phyloP scores from a whole-genome alignment of 2,329 filamentous ascomycete species.

The Fusarium begoniae region DNA sequence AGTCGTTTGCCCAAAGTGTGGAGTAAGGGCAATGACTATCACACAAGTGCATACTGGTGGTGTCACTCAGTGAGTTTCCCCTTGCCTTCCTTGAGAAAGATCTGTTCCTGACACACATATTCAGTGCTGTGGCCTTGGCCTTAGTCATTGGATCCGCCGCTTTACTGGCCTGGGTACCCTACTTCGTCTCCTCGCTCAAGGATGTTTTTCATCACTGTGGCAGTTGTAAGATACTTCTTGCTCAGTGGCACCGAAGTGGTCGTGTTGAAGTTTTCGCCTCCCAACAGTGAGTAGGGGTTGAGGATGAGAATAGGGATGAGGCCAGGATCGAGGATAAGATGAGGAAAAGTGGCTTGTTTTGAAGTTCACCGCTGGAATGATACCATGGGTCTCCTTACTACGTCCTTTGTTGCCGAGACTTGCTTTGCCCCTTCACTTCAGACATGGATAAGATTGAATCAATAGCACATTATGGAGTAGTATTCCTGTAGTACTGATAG shows the following conservation, averaged over 20 bases:
- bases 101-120: neutral
- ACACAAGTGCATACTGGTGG: slow-evolving; percentile 15
- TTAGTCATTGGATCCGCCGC: rapidly evolving
- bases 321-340: neutral
- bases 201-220: slow-evolving; percentile 37
- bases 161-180: neutral
- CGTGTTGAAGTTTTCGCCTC: slow-evolving; percentile 30
- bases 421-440: neutral
- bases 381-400: slow-evolving; percentile 1
- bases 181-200: slow-evolving; percentile 28
- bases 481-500: neutral
- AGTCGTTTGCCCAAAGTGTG: slow-evolving; percentile 34
- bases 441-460: neutral
- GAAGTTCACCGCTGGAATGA: neutral
- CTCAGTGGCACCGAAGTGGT: slow-evolving; percentile 34
- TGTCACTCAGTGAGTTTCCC: slow-evolving; percentile 26
- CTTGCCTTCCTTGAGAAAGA: neutral
- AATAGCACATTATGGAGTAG: neutral
- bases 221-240: slow-evolving; percentile 31
- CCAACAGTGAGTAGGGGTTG: neutral
- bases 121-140: neutral
- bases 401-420: neutral
- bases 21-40: slow-evolving; percentile 11
- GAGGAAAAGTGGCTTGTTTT: neutral
- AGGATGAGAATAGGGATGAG: neutral